A percentile compares a stretch with the other conserved stretches of the same genome.
Evolutionary conservation across 129 eudicot species (phyloP).

Genomic region (Chrysanthemum makinoi): DNA sequence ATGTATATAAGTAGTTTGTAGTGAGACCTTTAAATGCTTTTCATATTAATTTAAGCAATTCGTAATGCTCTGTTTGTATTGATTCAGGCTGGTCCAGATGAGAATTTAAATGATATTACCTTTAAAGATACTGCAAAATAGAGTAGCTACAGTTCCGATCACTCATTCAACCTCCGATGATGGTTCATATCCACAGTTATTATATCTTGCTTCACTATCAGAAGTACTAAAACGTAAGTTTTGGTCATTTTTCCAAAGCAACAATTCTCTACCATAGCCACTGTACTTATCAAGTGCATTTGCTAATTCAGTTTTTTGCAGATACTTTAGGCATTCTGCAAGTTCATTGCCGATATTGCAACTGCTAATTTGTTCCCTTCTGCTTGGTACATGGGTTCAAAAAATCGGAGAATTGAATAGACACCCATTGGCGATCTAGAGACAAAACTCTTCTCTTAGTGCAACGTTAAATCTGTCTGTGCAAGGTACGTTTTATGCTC

Average conservation of each 20-base stretch:
- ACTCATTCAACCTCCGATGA: conserved; percentile 60
- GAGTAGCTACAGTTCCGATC: conserved; percentile 70
- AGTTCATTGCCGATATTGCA: conserved; percentile 76
- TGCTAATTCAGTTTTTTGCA: conserved; percentile 70
- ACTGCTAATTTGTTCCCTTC: conserved; percentile 45
- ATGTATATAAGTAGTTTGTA: no score
- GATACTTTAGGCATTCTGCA: conserved; percentile 71
- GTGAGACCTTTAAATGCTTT: neutral
- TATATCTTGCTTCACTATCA: conserved; percentile 84
- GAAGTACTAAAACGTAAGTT: conserved; percentile 64
- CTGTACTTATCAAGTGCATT: conserved; percentile 21
- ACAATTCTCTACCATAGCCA: neutral
- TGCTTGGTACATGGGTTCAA: conserved; percentile 62
- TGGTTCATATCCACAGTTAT: conserved; percentile 75
- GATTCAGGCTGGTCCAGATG: conserved; percentile 76
- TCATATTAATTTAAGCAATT: neutral
- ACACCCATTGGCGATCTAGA: conserved; percentile 71
- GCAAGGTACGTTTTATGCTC: conserved; percentile 54
- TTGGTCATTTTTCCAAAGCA: neutral
- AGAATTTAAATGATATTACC: conserved; percentile 67
- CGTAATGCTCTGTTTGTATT: conserved; percentile 1
- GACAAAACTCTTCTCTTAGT: conserved; percentile 73
- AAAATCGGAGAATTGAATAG: conserved; percentile 66
- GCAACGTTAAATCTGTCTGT: conserved; percentile 72
- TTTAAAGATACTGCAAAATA: conserved; percentile 64